These are phyloP conservation scores for Chernovozyma aurita DNA, from an alignment of 1,139 yeast species.

Conservation along the genomic window DNA sequence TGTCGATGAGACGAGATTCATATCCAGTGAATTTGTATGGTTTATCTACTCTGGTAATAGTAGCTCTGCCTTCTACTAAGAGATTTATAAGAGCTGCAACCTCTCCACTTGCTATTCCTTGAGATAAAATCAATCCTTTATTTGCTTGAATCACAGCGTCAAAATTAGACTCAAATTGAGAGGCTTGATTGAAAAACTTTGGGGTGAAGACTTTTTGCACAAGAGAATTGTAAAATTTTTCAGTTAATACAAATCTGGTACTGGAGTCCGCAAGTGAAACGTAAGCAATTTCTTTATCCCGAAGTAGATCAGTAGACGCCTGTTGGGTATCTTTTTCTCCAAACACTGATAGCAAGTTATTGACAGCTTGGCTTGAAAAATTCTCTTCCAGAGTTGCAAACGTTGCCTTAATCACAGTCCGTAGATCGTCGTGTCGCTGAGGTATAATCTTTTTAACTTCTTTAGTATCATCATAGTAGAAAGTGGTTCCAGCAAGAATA, in stretches of 20 bases:
- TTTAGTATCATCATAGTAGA: slow-evolving; percentile 22
- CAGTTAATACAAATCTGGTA: slow-evolving; percentile 55
- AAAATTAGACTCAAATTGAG: slow-evolving; percentile 38
- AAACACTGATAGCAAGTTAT: slow-evolving; percentile 35
- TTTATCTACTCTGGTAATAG: slow-evolving; percentile 51
- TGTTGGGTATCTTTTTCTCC: slow-evolving; percentile 42
- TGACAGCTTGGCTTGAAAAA: slow-evolving; percentile 43
- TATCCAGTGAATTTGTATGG: slow-evolving; percentile 49
- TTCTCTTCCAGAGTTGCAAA: slow-evolving; percentile 51
- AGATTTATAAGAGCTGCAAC: slow-evolving; percentile 51
- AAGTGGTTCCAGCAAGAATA: slow-evolving; percentile 31
- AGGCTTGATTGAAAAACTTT: slow-evolving; percentile 42
- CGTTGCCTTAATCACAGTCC: slow-evolving; percentile 50
- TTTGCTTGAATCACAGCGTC: slow-evolving; percentile 31
- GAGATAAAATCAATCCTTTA: slow-evolving; percentile 55
- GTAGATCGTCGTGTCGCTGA: slow-evolving; percentile 27
- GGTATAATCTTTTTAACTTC: slow-evolving; percentile 12
- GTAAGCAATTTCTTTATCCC: slow-evolving; percentile 49
- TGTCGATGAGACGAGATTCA: slow-evolving; percentile 59
- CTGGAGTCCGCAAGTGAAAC: slow-evolving; percentile 42
- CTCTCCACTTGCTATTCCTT: slow-evolving; percentile 53
- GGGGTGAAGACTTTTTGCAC: slow-evolving; percentile 34
- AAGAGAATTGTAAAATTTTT: slow-evolving; percentile 42
- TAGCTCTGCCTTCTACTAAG: slow-evolving; percentile 31
- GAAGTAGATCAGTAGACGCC: slow-evolving; percentile 52